Conservation (phyloP, 2,329 filamentous ascomycete genomes). For the Claviceps sp. region DNA sequence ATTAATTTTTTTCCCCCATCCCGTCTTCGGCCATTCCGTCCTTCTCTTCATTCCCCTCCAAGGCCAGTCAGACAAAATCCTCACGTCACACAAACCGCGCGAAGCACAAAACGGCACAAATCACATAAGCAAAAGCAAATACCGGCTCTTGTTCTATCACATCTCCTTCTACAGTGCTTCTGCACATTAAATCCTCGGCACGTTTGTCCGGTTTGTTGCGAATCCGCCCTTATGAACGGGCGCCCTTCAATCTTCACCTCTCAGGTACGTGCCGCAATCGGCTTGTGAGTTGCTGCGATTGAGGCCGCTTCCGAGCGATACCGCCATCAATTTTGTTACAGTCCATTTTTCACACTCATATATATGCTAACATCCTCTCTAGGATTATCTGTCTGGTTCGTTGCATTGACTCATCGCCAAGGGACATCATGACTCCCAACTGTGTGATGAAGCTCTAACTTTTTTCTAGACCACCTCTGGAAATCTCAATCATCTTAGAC, state of each 20-base stretch:
- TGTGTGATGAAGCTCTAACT: slow-evolving; percentile 7
- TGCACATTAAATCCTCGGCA: slow-evolving; percentile 5
- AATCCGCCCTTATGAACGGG: slow-evolving; percentile 72
- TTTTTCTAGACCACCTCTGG: slow-evolving; percentile 27
- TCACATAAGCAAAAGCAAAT: neutral
- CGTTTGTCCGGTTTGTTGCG: slow-evolving; percentile 18
- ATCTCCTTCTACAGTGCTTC: slow-evolving; percentile 7
- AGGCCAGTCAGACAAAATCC: slow-evolving; percentile 5
- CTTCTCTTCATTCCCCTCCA: neutral
- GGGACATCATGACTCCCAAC: slow-evolving; percentile 12
- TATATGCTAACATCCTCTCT: slow-evolving; percentile 27
- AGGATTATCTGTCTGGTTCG: slow-evolving; percentile 70
- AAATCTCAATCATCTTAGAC: slow-evolving; percentile 23
- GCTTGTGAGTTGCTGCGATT: neutral
- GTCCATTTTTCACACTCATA: neutral
- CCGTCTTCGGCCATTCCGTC: neutral
- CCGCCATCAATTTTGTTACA: too few relatives aligned
- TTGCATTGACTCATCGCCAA: slow-evolving; percentile 26
- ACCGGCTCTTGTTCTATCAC: neutral
- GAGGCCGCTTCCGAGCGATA: neutral
- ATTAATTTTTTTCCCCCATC: neutral
- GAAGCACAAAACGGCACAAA: neutral
- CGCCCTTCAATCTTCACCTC: slow-evolving; percentile 76
- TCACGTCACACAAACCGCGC: neutral
- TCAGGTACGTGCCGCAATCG: slow-evolving; percentile 45